These are phyloP conservation scores for Suillus variegatus DNA, from an alignment of 768 basidiomycete genomes.

Conservation along the genomic window DNA sequence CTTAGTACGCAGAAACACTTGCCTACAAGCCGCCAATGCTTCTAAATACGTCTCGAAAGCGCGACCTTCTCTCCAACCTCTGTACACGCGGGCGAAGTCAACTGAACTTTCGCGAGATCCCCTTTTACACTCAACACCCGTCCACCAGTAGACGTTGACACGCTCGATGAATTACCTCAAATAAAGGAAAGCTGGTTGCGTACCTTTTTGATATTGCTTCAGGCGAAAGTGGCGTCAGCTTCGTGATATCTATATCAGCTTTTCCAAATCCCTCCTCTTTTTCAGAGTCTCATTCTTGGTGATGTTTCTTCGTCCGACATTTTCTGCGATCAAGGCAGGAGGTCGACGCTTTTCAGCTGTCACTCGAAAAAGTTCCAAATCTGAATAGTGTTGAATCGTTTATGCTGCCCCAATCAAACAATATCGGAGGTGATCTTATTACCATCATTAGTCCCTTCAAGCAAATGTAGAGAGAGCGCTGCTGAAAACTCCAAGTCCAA, in stretches of 20 bases:
- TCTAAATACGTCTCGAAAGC: constrained; percentile 90
- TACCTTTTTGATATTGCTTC: constrained; percentile 90
- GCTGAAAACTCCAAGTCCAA: constrained; percentile 14
- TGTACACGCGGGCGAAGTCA: constrained; percentile 94
- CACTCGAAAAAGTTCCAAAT: too few relatives aligned
- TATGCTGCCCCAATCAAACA: background rate
- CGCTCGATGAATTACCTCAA: constrained; percentile 28
- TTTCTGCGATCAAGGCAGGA: too few relatives aligned
- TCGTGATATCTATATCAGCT: constrained; percentile 71
- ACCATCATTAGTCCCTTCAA: background rate
- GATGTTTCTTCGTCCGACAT: too few relatives aligned
- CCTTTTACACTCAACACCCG: constrained; percentile 93
- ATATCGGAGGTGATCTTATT: background rate
- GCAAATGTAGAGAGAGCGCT: background rate
- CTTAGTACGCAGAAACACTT: constrained; percentile 33
- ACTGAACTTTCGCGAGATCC: constrained; percentile 90
- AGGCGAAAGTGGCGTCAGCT: constrained; percentile 84
- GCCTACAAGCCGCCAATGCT: constrained; percentile 98
- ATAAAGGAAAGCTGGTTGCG: constrained; percentile 22
- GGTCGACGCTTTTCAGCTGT: too few relatives aligned
- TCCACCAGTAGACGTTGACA: constrained; percentile 95
- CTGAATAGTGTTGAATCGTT: too few relatives aligned
- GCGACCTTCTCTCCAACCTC: constrained; percentile 99
- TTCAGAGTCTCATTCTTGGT: too few relatives aligned
- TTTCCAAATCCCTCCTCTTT: too few relatives aligned